Base-by-base conservation (phyloP, 2,329 filamentous ascomycete species). In the Myotisia sp. region DNA sequence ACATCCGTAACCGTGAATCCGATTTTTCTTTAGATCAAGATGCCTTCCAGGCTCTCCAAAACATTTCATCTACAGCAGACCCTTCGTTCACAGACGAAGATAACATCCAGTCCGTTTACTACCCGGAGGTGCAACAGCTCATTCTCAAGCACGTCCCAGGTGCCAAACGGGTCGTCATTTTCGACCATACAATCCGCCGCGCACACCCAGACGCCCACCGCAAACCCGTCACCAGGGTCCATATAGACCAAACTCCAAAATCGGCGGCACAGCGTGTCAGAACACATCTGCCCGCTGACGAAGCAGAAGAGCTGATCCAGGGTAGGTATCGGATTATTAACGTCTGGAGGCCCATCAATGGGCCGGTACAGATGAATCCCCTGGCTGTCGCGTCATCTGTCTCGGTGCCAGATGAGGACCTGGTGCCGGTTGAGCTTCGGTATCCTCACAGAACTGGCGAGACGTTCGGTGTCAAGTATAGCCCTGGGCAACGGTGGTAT, bases 111-210 rank as follows among this genome's bases (percentile, higher is more conserved):
- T 48, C 59, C 1, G 67, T 74, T 35, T 94, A 92, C 65, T 94
- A 94, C 61, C 79, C 83, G 0, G 84, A 93, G 52, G 71, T 92
- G 6, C 78, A 86, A 58, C 54, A 67, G 31, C 61, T 92, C 17
- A 62, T 94, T 1, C 60, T 85, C 2, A 60, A 71, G 9, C 56
- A 72, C 37, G 64, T 92, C 10, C 74, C 77, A 0, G 80, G 78
- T 34, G 68, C 71, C 17, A 66, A 70, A 37, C 66, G 68, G 3
- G 64, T 92, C 19, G 63, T 82, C 45, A 62, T 92, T 51, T 93
- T 92, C 59, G 84, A 92, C 63, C 81, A 93, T 62, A 92, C 84
- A 5, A 73, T 92, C 53, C 78, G 85, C n/a, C 71, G 79, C 26
- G 64, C 71, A 7, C 52, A 57, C 2, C 68, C 74, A 0, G 56